Evolutionary conservation across 257 asterid genomes (phyloP).

Genomic region (Plantago elongata): DNA sequence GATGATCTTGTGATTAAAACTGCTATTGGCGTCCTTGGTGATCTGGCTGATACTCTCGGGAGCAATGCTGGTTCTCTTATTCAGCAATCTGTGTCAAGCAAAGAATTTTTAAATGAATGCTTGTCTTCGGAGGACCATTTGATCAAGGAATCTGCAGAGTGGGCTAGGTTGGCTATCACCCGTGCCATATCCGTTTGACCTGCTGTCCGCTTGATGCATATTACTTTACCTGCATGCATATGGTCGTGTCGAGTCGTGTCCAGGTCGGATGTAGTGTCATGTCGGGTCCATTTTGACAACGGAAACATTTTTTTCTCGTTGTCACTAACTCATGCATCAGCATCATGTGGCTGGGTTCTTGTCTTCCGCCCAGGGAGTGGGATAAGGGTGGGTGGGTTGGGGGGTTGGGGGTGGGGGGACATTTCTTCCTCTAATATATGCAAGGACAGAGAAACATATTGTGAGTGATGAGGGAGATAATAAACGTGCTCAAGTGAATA

Average conservation of each 20-base stretch:
- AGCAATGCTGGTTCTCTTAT: constrained; percentile 78
- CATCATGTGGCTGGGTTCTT: constrained; percentile 42
- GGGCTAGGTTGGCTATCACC: constrained; percentile 88
- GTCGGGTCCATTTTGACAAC: constrained; percentile 52
- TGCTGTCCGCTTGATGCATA: constrained; percentile 36
- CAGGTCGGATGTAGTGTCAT: constrained; percentile 14
- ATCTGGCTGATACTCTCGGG: constrained; percentile 89
- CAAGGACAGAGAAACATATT: constrained; percentile 22
- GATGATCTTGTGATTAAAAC: constrained; percentile 91
- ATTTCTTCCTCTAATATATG: neutral
- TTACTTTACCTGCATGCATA: constrained; percentile 69
- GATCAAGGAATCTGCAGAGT: constrained; percentile 91
- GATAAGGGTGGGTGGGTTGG: neutral
- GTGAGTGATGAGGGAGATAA: constrained; percentile 11
- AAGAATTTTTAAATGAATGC: constrained; percentile 77
- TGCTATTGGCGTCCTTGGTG: constrained; percentile 91
- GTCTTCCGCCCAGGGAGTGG: constrained; percentile 21
- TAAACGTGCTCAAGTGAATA: constrained; percentile 24
- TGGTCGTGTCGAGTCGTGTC: constrained; percentile 73
- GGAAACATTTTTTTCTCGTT: constrained; percentile 39
- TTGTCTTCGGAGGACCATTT: constrained; percentile 82
- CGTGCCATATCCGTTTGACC: constrained; percentile 88
- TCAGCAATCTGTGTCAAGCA: constrained; percentile 78
- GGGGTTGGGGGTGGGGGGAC: constrained; percentile 21
- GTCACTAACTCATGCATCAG: constrained; percentile 79